phyloP scores from a whole-genome alignment of 176 grass and related monocot species.

The Guadua angustifolia region DNA sequence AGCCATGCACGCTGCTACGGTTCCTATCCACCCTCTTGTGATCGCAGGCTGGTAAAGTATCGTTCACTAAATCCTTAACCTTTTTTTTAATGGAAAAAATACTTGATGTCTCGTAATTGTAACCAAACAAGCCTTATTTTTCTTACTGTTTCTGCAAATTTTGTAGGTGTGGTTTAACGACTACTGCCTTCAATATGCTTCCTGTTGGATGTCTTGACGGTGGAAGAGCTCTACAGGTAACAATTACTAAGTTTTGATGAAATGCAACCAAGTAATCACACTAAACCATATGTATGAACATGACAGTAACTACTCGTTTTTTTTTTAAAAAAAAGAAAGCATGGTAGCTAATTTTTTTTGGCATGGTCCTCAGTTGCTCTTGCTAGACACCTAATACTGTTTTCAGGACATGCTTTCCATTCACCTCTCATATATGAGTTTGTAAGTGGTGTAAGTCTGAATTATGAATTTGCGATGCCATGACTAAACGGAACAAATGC shows the following conservation, averaged over 20 bases:
- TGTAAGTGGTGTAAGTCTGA: neutral
- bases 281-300: neutral
- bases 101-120: neutral
- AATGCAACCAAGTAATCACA: neutral
- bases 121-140: conserved; percentile 21
- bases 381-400: conserved; percentile 27
- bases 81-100: neutral
- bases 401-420: neutral
- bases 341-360: neutral
- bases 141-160: conserved; percentile 44
- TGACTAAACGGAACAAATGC: neutral
- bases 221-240: conserved; percentile 95
- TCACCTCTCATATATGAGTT: neutral
- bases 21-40: conserved; percentile 93
- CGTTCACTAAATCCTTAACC: conserved; percentile 8
- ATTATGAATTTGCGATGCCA: conserved; percentile 3
- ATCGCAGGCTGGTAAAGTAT: conserved; percentile 93
- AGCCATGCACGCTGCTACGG: conserved; percentile 89
- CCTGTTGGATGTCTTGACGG: conserved; percentile 96
- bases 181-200: conserved; percentile 97
- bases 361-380: conserved; percentile 1
- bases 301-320: neutral
- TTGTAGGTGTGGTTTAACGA: conserved; percentile 95
- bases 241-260: neutral
- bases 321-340: neutral